Evolutionary conservation across 2,329 filamentous ascomycete species (phyloP), one percentile per base, ranked within the genome.

Genomic region (Fusarium protoensiforme): DNA sequence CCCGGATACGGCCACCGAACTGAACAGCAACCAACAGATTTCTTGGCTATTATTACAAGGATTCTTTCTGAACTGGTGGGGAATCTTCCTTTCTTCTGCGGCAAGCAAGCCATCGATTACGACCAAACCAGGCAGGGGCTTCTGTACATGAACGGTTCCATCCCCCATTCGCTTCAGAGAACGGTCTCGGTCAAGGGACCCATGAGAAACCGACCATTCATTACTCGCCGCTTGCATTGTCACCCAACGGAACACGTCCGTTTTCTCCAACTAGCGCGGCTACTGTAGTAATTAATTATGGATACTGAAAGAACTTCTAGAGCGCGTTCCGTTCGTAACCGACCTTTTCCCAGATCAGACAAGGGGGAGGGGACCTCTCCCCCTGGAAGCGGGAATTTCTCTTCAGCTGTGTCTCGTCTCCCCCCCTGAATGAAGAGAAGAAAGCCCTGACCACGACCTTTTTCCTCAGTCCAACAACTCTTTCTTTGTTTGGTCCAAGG

Each of bases 181-280:
- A 57, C 33, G 31, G 53, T 48, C 43, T 46, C 43, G 33, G 20
- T 29, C 53, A 35, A 57, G 53, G 53, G 35, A 38, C 56, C 56
- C 35, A 41, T 38, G 38, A 11, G 20, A 16, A 14, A 46, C 41
- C 7, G 35, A 27, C 56, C 31, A 51, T 51, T 51, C 39, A 36
- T 38, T 61, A 53, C 33, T 53, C 59, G 59, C 22, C 22, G n/a
- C n/a, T 24, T 29, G 13, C 31, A 14, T 16, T 27, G 16, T 18
- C 53, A 36, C 6, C 51, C 53, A 62, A 67, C 69, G 54, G 68
- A 71, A 65, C 20, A 33, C 48, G 43, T 67, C 70, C 66, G 67
- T 73, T 73, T 73, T 29, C 31, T 67, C 60, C n/a, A n/a, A n/a
- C n/a, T 73, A 74, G 71, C 71, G 71, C 29, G 43, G 41, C 41